These are phyloP conservation scores for Cryptococcus depauperatus DNA, from an alignment of 1,284 basidiomycete genomes.

Conservation along the genomic window DNA sequence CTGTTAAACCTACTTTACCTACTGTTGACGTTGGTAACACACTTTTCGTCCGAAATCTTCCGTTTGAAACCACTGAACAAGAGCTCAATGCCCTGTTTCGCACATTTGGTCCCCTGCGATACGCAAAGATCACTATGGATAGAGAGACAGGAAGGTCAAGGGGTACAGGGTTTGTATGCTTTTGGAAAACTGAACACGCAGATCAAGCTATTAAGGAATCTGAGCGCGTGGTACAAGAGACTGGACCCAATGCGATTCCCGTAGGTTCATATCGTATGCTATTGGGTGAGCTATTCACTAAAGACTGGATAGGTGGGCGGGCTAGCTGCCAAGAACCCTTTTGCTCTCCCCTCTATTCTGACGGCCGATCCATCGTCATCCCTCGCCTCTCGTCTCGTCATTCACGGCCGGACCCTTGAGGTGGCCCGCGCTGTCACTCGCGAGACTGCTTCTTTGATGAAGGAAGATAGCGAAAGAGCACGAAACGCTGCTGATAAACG, in stretches of 20 bases:
- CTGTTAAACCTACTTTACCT: slow-evolving; percentile 64
- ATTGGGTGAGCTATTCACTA: too few species aligned
- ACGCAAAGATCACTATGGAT: slow-evolving; percentile 88
- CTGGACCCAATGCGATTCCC: slow-evolving; percentile 41
- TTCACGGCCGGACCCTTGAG: slow-evolving; percentile 88
- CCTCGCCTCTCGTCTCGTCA: slow-evolving; percentile 69
- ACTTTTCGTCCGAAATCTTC: slow-evolving; percentile 88
- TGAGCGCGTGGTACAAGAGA: slow-evolving; percentile 60
- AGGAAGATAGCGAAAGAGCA: slow-evolving; percentile 73
- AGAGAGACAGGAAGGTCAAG: slow-evolving; percentile 71
- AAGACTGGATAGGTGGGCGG: slow-evolving; percentile 35
- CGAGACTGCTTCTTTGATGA: slow-evolving; percentile 74
- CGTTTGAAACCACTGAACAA: slow-evolving; percentile 85
- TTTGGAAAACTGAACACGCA: slow-evolving; percentile 89
- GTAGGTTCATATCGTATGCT: slow-evolving; percentile 16
- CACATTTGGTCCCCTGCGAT: slow-evolving; percentile 83
- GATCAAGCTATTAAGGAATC: slow-evolving; percentile 77
- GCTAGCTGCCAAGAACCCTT: slow-evolving; percentile 60
- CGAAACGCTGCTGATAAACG: slow-evolving; percentile 90
- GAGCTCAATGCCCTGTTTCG: slow-evolving; percentile 82
- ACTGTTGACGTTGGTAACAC: slow-evolving; percentile 78
- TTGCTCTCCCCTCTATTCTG: slow-evolving; percentile 73
- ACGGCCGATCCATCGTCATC: slow-evolving; percentile 91
- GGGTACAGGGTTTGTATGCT: slow-evolving; percentile 95
- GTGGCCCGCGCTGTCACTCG: slow-evolving; percentile 85